These are phyloP conservation scores for Tuctoria greenei DNA, from an alignment of 176 grass and related monocot genomes.

Conservation along the genomic window DNA sequence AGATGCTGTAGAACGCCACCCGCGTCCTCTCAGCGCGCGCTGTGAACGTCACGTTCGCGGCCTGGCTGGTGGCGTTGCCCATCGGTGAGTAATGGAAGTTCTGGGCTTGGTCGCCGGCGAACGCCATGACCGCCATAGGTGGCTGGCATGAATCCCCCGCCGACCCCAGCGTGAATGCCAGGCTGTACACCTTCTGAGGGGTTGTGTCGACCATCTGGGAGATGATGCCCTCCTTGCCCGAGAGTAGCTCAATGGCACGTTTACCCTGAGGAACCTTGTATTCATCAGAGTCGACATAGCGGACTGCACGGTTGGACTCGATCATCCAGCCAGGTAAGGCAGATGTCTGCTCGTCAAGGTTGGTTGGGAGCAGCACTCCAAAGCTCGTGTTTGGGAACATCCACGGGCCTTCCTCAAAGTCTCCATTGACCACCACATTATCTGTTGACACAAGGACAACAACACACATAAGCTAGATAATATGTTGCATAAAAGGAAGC, in stretches of 20 bases:
- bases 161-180: conserved; percentile 67
- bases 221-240: conserved; percentile 96
- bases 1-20: conserved; percentile 86
- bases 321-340: conserved; percentile 88
- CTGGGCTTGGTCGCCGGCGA: conserved; percentile 79
- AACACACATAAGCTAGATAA: not conserved
- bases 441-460: conserved; percentile 49
- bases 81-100: conserved; percentile 89
- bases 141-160: conserved; percentile 83
- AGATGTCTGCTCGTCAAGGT: conserved; percentile 84
- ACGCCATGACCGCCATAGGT: conserved; percentile 89
- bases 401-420: conserved; percentile 99
- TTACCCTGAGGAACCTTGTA: conserved; percentile 87
- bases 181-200: conserved; percentile 78
- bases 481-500: not conserved
- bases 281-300: conserved; percentile 77
- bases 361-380: conserved; percentile 89
- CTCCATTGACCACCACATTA: conserved; percentile 79
- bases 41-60: conserved; percentile 62
- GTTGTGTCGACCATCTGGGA: conserved; percentile 96
- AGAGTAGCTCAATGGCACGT: conserved; percentile 91
- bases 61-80: conserved; percentile 73
- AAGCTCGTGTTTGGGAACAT: conserved; percentile 91
- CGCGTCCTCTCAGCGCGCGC: conserved; percentile 73
- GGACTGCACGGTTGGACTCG: conserved; percentile 92